Percentiles rank a stretch among this genome's conserved stretches.
These are phyloP conservation scores for Penicillium herquei DNA, from an alignment of 495 filamentous ascomycete species.

Conservation along the genomic window DNA sequence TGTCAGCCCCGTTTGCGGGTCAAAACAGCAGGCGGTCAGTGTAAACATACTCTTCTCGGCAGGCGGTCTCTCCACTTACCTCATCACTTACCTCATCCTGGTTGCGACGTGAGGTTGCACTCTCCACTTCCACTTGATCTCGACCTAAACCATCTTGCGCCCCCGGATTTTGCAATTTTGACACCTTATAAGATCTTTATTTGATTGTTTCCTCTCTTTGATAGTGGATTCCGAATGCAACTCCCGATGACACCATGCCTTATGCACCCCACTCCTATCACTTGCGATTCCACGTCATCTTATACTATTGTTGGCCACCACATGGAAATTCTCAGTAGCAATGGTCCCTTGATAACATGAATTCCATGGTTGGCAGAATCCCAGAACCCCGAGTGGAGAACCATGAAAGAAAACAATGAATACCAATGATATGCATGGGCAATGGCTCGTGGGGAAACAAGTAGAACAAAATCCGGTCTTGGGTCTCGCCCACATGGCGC, in stretches of 20 bases:
- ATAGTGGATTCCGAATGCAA: conserved; percentile 32
- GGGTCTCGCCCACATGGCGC: conserved; percentile 6
- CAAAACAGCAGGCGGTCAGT: background rate
- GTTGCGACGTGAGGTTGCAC: conserved; percentile 29
- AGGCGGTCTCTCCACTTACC: background rate
- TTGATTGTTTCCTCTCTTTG: conserved; percentile 20
- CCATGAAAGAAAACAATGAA: background rate
- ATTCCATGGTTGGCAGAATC: too few relatives aligned
- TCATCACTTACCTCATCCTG: background rate
- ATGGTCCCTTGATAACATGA: background rate
- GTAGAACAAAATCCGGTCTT: conserved; percentile 1
- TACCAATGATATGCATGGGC: background rate
- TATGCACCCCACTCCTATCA: background rate
- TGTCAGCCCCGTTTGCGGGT: background rate
- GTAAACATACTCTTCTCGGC: background rate
- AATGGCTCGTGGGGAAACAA: background rate
- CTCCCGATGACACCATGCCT: conserved; percentile 26
- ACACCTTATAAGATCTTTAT: background rate
- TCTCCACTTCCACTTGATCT: conserved; percentile 1
- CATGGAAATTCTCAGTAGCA: conserved; percentile 11
- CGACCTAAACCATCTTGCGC: background rate
- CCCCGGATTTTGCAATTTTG: background rate
- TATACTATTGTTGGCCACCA: conserved; percentile 19
- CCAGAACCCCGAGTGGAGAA: background rate
- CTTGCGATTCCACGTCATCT: background rate